Conservation (phyloP, 352 stramenopile genomes). For the Ophiocytium majus region DNA sequence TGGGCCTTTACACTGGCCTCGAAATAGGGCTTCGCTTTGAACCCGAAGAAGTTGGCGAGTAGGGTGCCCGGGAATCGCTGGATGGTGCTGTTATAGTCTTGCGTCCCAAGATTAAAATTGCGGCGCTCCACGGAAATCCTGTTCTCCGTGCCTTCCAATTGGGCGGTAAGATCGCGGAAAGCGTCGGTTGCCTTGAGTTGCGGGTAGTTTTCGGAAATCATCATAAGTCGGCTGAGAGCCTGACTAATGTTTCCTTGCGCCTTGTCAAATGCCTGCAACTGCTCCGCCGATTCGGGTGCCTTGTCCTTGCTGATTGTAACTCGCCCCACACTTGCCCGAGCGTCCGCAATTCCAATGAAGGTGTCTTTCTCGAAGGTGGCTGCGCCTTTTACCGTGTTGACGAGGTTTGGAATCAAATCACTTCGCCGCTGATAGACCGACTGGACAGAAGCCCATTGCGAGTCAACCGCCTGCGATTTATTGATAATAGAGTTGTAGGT, state of each 20-base stretch:
- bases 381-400: neutral
- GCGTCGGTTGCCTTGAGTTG: neutral
- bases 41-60: neutral
- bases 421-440: neutral
- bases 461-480: too few species aligned
- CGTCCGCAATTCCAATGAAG: neutral
- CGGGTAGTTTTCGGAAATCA: neutral
- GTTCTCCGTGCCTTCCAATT: neutral
- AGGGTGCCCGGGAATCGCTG: neutral
- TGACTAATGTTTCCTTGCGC: neutral
- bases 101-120: neutral
- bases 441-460: too few species aligned
- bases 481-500: too few species aligned
- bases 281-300: neutral
- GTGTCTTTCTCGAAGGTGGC: neutral
- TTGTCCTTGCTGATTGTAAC: neutral
- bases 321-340: neutral
- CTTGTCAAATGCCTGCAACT: neutral
- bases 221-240: neutral
- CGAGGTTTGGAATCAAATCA: slow-evolving; percentile 5
- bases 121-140: neutral
- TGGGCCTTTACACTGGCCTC: neutral
- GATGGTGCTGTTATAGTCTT: neutral
- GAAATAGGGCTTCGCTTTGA: neutral
- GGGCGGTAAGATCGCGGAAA: neutral